Percentiles rank a stretch among this genome's conserved stretches.
Evolutionary conservation across 805 yeast genomes (phyloP).

Genomic region (Cyberlindnera mycetangii): DNA sequence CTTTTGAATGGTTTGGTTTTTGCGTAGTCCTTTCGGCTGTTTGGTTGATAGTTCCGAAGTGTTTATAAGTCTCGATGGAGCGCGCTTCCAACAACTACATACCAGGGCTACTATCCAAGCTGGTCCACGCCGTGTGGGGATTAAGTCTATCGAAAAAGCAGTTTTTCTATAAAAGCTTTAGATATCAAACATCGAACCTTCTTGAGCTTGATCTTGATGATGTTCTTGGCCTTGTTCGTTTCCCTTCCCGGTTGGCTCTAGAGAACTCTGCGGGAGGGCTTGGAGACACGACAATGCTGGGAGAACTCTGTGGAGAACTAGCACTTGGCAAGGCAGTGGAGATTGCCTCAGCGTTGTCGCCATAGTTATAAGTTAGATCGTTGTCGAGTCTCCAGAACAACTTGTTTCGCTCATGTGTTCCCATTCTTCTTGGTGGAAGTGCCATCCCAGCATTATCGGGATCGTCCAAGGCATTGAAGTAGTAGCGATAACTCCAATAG

Average conservation of each 20-base stretch:
- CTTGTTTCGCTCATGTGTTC: constrained; percentile 28
- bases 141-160: not conserved
- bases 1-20: not conserved
- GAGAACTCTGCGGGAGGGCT: constrained; percentile 1
- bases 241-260: not conserved
- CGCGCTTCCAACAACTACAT: not conserved
- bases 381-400: constrained; percentile 37
- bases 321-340: not conserved
- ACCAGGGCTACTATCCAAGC: constrained; percentile 3
- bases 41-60: no score
- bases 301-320: not conserved
- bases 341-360: constrained; percentile 8
- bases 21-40: no score
- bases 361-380: constrained; percentile 25
- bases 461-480: constrained; percentile 37
- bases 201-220: not conserved
- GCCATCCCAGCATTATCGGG: constrained; percentile 37
- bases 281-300: not conserved
- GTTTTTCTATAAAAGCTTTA: no score
- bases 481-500: constrained; percentile 36
- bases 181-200: constrained; percentile 1
- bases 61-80: not conserved
- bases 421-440: constrained; percentile 40
- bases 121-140: not conserved
- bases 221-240: not conserved